phyloP scores from a whole-genome alignment of 768 basidiomycete genomes.

The Tricholoma furcatifolium region DNA sequence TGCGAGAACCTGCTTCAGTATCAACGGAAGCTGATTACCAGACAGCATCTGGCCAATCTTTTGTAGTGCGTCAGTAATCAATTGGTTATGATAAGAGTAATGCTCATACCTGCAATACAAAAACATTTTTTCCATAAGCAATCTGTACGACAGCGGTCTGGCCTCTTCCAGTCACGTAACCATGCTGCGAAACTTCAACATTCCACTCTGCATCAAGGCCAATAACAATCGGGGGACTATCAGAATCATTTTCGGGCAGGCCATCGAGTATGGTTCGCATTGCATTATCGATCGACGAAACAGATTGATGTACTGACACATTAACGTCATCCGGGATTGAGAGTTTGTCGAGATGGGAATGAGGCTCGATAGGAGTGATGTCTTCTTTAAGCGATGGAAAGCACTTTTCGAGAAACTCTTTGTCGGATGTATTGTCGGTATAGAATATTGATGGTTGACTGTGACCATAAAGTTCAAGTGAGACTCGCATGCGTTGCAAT shows the following conservation, averaged over 20 bases:
- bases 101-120: constrained; percentile 17
- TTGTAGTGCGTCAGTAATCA: not conserved
- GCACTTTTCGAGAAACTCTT: constrained; percentile 9
- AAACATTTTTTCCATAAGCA: constrained; percentile 18
- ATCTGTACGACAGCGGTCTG: constrained; percentile 22
- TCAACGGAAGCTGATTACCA: not conserved
- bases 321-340: constrained; percentile 13
- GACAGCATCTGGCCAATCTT: constrained; percentile 1
- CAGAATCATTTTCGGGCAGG: constrained; percentile 14
- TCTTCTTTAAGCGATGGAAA: constrained; percentile 16
- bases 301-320: constrained; percentile 12
- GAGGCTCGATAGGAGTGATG: constrained; percentile 19
- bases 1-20: constrained; percentile 10
- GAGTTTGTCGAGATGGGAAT: constrained; percentile 17
- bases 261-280: constrained; percentile 19
- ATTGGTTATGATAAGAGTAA: not conserved
- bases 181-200: constrained; percentile 17
- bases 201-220: constrained; percentile 27
- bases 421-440: constrained; percentile 31
- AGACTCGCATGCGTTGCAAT: constrained; percentile 19
- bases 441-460: constrained; percentile 22
- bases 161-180: constrained; percentile 11
- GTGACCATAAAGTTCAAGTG: constrained; percentile 27
- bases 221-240: constrained; percentile 14
- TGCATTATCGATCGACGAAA: constrained; percentile 16